Evolutionary conservation across 768 basidiomycete genomes (phyloP).

Genomic region (Trametopsis cervina): DNA sequence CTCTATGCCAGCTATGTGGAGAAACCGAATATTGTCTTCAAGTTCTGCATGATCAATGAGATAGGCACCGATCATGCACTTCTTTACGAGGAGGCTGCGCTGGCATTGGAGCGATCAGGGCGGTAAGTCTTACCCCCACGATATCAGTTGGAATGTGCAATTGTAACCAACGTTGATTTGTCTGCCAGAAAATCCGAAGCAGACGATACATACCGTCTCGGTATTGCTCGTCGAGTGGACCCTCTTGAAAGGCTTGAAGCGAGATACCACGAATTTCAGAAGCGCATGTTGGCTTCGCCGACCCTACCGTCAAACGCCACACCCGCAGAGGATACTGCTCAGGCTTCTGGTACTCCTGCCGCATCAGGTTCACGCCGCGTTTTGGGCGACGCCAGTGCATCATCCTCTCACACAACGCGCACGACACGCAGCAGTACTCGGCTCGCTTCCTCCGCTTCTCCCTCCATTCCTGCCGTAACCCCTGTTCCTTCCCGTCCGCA

Average conservation of each 20-base stretch:
- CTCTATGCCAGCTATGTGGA: constrained; percentile 92
- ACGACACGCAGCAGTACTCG: constrained; percentile 24
- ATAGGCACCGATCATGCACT: constrained; percentile 77
- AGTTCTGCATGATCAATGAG: constrained; percentile 85
- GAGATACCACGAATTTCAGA: constrained; percentile 84
- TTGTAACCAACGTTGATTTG: background rate
- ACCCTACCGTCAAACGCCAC: constrained; percentile 31
- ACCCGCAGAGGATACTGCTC: constrained; percentile 20
- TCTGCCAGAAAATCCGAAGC: constrained; percentile 71
- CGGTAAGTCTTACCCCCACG: constrained; percentile 41
- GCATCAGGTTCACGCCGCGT: constrained; percentile 34
- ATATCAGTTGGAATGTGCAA: constrained; percentile 6
- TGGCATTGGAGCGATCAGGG: constrained; percentile 73
- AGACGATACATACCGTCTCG: constrained; percentile 84
- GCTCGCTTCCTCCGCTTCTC: constrained; percentile 8
- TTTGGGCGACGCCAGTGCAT: constrained; percentile 36
- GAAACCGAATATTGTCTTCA: constrained; percentile 80
- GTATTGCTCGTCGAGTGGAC: constrained; percentile 74
- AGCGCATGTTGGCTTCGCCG: constrained; percentile 68
- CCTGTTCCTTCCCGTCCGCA: constrained; percentile 23
- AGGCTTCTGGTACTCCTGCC: constrained; percentile 17
- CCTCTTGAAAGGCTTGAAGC: constrained; percentile 77
- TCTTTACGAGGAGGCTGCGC: constrained; percentile 91
- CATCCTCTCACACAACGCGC: constrained; percentile 20
- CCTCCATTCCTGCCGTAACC: constrained; percentile 23